Base-by-base conservation (phyloP, 2,329 filamentous ascomycete species). In the Scorias spongiosa region DNA sequence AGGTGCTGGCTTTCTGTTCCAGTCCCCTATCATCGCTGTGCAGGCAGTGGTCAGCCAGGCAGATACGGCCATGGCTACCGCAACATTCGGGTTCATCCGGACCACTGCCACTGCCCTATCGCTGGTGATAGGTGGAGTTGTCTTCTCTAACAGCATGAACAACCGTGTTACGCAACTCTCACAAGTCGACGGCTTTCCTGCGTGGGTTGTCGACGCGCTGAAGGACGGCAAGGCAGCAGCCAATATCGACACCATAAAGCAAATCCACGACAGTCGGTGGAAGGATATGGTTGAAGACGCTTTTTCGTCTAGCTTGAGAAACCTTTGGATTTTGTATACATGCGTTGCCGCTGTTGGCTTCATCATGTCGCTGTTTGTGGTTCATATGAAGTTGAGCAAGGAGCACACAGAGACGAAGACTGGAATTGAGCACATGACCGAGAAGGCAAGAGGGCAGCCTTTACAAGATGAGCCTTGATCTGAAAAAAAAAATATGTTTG, bases 1-100 rank as follows among this genome's bases (percentile, higher is more conserved):
- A 0, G 74, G 74, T 1, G 64, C 65, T 0, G 72, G 71, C 0
- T 54, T 74, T 12, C 61, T 75, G 0, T 76, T 77, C 55, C 60
- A 72, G 46, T 61, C 73, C 0, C 74, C 74, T 0, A 60, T 76
- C 10, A 68, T 78, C 26, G 72, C 74, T 1, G 57, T 78, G 0
- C 75, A 78, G 48, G 67, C 65, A 12, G 63, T 64, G 11, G 69
- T 75, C 10, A 44, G 34, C 4, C 56, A 63, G 1, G 59, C 61
- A 3, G 68, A 76, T 26, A 62, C 62, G 1, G 71, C 71, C 0
- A 66, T 67, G 0, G 72, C 72, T 0, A 76, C 71, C 0, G 67
- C 71, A 1, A 72, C 72, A 0, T 57, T 75, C 4, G 64, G 64
- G 0, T 73, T 76, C 47, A 52, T 66, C 10, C 62, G 66, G 5